Percentiles rank a stretch among this genome's conserved stretches.
These are phyloP conservation scores for Solanum paucissectum DNA, from an alignment of 257 asterid genomes.

Conservation along the genomic window DNA sequence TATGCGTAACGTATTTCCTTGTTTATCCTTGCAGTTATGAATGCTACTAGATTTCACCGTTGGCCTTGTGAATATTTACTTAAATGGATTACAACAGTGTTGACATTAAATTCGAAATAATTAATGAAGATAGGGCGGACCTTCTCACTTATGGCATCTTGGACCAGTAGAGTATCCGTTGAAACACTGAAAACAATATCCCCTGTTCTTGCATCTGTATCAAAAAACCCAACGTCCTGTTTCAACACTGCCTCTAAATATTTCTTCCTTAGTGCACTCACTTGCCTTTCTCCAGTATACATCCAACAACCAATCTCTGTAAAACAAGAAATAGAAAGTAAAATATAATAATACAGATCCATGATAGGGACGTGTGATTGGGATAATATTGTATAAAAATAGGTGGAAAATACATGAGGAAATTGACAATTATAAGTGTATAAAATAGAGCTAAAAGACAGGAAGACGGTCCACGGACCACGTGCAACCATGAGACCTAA, in stretches of 20 bases:
- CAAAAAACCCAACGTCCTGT: conserved; percentile 99
- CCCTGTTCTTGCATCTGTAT: conserved; percentile 96
- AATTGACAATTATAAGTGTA: conserved; percentile 25
- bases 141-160: conserved; percentile 99
- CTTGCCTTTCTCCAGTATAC: conserved; percentile 95
- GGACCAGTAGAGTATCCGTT: conserved; percentile 94
- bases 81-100: not conserved
- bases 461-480: conserved; percentile 82
- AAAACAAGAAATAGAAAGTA: not conserved
- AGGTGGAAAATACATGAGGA: not conserved
- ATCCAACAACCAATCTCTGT: conserved; percentile 98
- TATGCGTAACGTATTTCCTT: conserved; percentile 7
- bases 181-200: conserved; percentile 95
- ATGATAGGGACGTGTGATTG: conserved; percentile 50
- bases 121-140: conserved; percentile 9
- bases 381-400: conserved; percentile 26
- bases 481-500: conserved; percentile 78
- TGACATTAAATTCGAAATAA: not conserved
- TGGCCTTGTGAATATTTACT: conserved; percentile 5
- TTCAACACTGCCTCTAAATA: conserved; percentile 90
- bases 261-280: conserved; percentile 73
- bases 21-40: conserved; percentile 10
- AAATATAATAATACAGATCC: not conserved
- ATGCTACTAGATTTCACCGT: conserved; percentile 16
- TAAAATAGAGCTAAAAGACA: conserved; percentile 59